Evolutionary conservation across 345 rosid species (phyloP), one percentile per base, ranked within the genome.

Genomic region (Ailanthus altissimus): DNA sequence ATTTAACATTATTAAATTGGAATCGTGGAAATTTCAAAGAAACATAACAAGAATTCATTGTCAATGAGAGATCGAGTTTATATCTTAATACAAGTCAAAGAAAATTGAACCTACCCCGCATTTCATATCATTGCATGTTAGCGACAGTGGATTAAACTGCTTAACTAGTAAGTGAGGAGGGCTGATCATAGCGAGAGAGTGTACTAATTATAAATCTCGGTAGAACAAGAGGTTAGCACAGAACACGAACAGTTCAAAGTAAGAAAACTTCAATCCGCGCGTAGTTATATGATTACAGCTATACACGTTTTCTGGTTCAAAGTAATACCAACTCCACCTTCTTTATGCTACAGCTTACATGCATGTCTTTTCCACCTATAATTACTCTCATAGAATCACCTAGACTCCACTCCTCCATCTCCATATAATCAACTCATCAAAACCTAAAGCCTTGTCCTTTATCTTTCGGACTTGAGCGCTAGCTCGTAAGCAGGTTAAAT

Each of bases 241-340:
- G 63, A 70, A n/a, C n/a, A n/a, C n/a, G n/a, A n/a, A 61, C 23
- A 38, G 10, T 38, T 74, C 40, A 59, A 50, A 67, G 28, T 43
- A 25, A n/a, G 78, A 74, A 67, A 63, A 63, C 66, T 72, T 71
- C 72, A 64, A 57, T 32, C n/a, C 26, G 5, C 11, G 20, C 65
- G 11, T 13, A 23, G 5, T 45, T 38, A n/a, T n/a, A 45, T 32
- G 2, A 46, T 78, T 63, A 64, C 81, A 68, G 75, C 68, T 50
- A 14, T 16, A 80, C 82, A 11, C 72, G 79, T 7, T 74, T 51
- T 42, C 32, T 65, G 75, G 42, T 42, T 51, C n/a, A 53, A 61
- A 69, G 77, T 69, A 49, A 25, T 50, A 66, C 81, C 77, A 57
- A 78, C 73, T 67, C 63, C 50, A 59, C 28, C 70, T n/a, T n/a